Evolutionary conservation across 805 yeast species (phyloP), one percentile per base, ranked within the genome.

Genomic region (Torulaspora maleeae): DNA sequence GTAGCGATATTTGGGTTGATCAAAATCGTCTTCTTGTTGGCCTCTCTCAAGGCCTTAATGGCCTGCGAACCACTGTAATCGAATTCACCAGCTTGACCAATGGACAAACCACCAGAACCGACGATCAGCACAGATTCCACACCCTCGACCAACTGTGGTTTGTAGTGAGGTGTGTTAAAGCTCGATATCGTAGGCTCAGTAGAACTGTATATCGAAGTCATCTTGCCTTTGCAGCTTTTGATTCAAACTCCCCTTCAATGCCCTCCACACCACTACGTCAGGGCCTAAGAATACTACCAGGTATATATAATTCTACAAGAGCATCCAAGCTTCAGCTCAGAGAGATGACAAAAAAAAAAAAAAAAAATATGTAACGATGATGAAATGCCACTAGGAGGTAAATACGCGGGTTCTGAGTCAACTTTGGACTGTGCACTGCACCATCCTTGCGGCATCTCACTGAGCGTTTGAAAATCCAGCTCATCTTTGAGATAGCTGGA

Each of bases 81-180:
- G 60, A 91, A 91, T 71, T 91, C 98, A 60, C 98, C 98, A 42
- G 98, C 98, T 71, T 91, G 98, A 49, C 98, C 98, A 66, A 91
- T 91, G 43, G 96, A 86, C 45, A 91, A 75, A 43, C 98, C 99
- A 61, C 99, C 99, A 6, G 98, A 91, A 9, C 99, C 99, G 63
- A 91, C 86, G 43, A 91, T 86, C 46, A 91, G 76, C 6, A 93
- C 98, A 4, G 59, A 51, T 13, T 59, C 53, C n/a, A 64, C 58
- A 48, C 57, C 61, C 42, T 62, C 59, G 12, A 64, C 54, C 38
- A 65, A 46, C 49, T 64, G 60, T 8, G 68, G 68, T 17, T 55
- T 55, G 47, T 61, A 64, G 28, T 48, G 43, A 6, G 46, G 51
- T 9, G 64, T 49, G 44, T 61, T 60, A 52, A 59, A 62, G n/a